phyloP scores from a whole-genome alignment of 2,329 filamentous ascomycete genomes.

The Cladophialophora exuberans region DNA sequence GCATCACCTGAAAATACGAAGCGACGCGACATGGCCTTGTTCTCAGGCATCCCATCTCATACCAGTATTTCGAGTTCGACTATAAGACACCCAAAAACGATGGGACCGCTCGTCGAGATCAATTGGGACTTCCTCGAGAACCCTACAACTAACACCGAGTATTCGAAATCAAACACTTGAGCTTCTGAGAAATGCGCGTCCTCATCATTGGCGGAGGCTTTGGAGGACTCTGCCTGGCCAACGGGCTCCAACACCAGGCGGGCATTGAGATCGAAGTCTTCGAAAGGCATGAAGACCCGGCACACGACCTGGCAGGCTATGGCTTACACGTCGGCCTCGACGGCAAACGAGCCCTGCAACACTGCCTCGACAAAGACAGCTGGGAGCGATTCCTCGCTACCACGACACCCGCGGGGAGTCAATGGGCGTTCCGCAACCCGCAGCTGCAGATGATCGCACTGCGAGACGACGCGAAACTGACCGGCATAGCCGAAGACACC shows the following conservation, averaged over 20 bases:
- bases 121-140: no score
- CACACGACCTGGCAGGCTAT: conserved; percentile 42
- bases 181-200: conserved; percentile 12
- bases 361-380: conserved; percentile 26
- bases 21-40: no score
- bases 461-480: conserved; percentile 8
- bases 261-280: conserved; percentile 40
- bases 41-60: no score
- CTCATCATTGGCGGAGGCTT: conserved; percentile 42
- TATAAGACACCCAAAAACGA: no score
- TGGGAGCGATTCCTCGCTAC: conserved; percentile 24
- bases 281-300: conserved; percentile 36
- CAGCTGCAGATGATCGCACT: background rate
- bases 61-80: no score
- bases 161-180: no score
- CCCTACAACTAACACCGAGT: no score
- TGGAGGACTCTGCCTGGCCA: conserved; percentile 40
- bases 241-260: conserved; percentile 38
- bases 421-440: conserved; percentile 13
- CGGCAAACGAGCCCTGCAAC: conserved; percentile 30
- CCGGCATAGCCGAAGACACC: conserved; percentile 11
- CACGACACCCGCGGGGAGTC: conserved; percentile 14
- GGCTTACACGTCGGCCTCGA: conserved; percentile 36
- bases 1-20: no score
- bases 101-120: no score